These are phyloP conservation scores for Fimicolochytrium jonesii DNA, from an alignment of 192 early-diverging fungal genomes.

Conservation along the genomic window DNA sequence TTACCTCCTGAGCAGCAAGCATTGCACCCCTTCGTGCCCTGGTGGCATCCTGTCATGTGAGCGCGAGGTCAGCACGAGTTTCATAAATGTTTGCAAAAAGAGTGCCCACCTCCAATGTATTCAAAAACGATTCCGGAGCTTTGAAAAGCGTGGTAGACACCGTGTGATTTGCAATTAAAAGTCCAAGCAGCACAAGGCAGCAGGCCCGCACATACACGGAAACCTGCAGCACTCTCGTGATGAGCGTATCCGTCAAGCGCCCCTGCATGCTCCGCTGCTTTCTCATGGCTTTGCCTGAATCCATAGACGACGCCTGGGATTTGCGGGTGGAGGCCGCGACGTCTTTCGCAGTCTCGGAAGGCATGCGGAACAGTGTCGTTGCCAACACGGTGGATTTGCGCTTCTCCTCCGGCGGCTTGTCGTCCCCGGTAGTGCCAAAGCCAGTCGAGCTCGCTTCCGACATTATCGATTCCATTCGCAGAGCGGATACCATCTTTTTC, in stretches of 20 bases:
- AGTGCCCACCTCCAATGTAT: neutral
- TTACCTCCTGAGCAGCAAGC: slow-evolving; percentile 1
- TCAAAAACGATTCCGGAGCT: slow-evolving; percentile 1
- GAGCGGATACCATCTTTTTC: neutral
- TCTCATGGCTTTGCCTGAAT: neutral
- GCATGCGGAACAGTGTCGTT: too few relatives aligned
- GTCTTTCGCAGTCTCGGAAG: too few relatives aligned
- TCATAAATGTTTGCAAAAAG: neutral
- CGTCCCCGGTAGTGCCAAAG: too few relatives aligned
- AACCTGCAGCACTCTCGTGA: neutral
- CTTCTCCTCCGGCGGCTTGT: too few relatives aligned
- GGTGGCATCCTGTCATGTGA: neutral
- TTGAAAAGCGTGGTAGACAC: neutral
- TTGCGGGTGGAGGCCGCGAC: too few relatives aligned
- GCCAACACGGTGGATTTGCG: too few relatives aligned
- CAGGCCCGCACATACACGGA: neutral
- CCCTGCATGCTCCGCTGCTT: neutral
- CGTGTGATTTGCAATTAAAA: slow-evolving; percentile 1
- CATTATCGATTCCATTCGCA: neutral
- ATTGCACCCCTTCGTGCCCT: neutral
- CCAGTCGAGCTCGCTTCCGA: neutral
- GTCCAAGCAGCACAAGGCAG: neutral
- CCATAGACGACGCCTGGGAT: neutral
- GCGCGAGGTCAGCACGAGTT: neutral
- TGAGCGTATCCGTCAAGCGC: neutral